Evolutionary conservation across 305 asterid genomes (phyloP), one percentile per base, ranked within the genome.

Genomic region (Solanum hybrid): DNA sequence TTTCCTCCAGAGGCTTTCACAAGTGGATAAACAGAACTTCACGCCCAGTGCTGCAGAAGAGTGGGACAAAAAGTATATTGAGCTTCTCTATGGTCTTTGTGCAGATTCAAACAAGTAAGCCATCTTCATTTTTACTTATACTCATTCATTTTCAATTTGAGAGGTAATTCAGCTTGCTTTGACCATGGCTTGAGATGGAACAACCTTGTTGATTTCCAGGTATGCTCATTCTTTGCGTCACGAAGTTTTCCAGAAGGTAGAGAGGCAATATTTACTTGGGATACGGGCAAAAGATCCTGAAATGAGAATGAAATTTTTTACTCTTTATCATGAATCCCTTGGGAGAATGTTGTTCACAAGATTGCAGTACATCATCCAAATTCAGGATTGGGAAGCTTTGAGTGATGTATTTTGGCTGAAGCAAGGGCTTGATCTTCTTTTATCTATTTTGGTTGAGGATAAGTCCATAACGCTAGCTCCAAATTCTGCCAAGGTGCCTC

Each of bases 331-430:
- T 31, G 99, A 95, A 79, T 96, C 98, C 86, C 96, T 98, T 17
- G 98, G 95, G 91, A 97, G 97, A 92, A 94, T 98, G 84, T 90
- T 98, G 94, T 98, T 98, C 93, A 92, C 92, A 85, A 95, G 99
- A 93, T 94, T 98, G 93, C 99, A 98, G 91, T 98, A 97, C 90
- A 96, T 98, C 91, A 97, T 98, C 92, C 99, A 98, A 89, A 81
- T 91, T 92, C 99, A 98, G 96, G 99, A 97, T 90, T 98, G 99
- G 99, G 99, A 96, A 94, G 99, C 99, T 91, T 89, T 97, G 91
- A 96, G 98, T 92, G 99, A 98, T 93, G 99, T 96, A 51, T 98
- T 98, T 92, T 98, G 99, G 99, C 98, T 98, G 88, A 98, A 98
- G 90, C 99, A 98, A 94, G 99, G 99, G 60, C 99, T 98, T 92